Evolutionary conservation across 495 filamentous ascomycete genomes (phyloP), one percentile per base, ranked within the genome.

Genomic region (Apodospora peruviana): DNA sequence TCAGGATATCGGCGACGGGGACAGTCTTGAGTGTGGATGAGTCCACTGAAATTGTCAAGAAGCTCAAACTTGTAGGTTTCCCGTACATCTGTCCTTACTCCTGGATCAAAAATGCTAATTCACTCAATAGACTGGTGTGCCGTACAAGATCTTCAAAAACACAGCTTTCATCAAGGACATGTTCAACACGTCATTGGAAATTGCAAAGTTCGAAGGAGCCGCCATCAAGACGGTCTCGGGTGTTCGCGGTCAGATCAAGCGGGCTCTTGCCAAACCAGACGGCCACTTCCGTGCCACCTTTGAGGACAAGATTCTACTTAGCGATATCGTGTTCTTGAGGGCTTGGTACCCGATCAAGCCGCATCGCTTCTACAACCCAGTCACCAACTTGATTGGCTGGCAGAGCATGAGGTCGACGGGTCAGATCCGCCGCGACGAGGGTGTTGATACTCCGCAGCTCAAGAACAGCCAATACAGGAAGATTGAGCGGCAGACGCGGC

Each of bases 101-200:
- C 5, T 18, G 38, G 9, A 7, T 42, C 4, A 11, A 17, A 7
- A 1, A 24, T 52, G 23, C 53, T 60, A 40, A 58, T 46, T 19
- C 2, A 18, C 24, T 21, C 11, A 9, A 36, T 29, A 63, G 57
- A 64, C 61, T 2, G 63, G 63, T 35, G 57, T 80, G 22, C 89
- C 93, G 5, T 91, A 89, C 72, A 98, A 97, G 74, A 95, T 98
- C 67, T 98, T 96, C 80, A 94, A 94, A 63, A 98, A 98, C 70
- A 98, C 93, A 0, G 90, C 93, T 16, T 97, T 98, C 69, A 93
- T 98, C 74, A 91, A 90, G 64, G 89, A 96, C 66, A 98, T 98
- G 93, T 98, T 98, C 75, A 90, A 79, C 58, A 84, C 84, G 1
- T 73, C 87, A 0, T 78, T 98, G 12, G 93, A 98, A 63, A 90